A percentile compares a stretch with the other conserved stretches of the same genome.
These are phyloP conservation scores for Zoysia matrella DNA, from an alignment of 202 grass and related monocot species.

Conservation along the genomic window DNA sequence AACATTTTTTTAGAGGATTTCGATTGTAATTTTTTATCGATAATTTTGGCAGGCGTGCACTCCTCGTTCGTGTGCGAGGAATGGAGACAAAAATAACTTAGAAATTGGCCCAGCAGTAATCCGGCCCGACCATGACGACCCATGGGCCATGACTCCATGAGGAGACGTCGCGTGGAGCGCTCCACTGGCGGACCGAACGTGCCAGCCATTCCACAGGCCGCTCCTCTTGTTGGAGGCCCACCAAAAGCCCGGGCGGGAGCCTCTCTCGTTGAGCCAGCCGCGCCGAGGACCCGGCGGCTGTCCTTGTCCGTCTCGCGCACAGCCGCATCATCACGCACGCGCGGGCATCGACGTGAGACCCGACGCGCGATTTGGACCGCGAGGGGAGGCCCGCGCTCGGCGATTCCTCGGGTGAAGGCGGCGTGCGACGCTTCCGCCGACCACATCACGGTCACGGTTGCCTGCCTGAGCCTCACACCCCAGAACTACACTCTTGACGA, in stretches of 20 bases:
- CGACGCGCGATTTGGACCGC: neutral
- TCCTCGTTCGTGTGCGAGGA: too few species aligned
- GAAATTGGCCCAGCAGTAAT: neutral
- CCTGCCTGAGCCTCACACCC: neutral
- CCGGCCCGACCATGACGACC: neutral
- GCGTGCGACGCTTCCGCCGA: slow-evolving; percentile 27
- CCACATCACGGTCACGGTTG: neutral
- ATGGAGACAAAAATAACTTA: neutral
- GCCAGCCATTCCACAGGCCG: too few species aligned
- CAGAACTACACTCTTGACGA: neutral
- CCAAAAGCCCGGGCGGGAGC: too few species aligned
- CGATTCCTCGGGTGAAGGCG: neutral
- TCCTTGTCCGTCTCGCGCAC: neutral
- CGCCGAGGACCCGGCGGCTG: too few species aligned
- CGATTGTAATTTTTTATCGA: too few species aligned
- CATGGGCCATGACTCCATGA: too few species aligned
- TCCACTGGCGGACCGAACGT: neutral
- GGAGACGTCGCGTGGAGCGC: neutral
- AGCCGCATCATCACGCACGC: neutral
- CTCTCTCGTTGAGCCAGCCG: too few species aligned
- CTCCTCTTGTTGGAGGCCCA: too few species aligned
- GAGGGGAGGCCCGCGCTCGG: too few species aligned
- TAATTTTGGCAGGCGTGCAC: too few species aligned
- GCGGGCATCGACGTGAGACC: neutral
- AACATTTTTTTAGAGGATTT: too few species aligned